Percentiles rank a stretch among this genome's conserved stretches.
Conservation (phyloP, 768 basidiomycete genomes). For the Daedalea quercina region DNA sequence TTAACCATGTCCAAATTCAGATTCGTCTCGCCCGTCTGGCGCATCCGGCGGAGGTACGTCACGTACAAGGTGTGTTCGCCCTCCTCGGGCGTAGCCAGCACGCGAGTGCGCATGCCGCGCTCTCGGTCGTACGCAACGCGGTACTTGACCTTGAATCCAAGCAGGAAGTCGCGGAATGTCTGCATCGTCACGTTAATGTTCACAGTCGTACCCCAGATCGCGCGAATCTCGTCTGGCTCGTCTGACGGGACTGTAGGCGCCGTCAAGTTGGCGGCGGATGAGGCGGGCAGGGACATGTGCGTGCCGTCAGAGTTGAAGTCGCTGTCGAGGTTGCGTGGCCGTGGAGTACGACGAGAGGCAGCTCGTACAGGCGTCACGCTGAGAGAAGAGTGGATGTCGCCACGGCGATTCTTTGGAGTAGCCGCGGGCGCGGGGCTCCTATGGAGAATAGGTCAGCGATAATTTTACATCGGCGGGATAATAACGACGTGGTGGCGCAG, state of each 20-base stretch:
- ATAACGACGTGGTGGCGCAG: not conserved
- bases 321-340: constrained; percentile 29
- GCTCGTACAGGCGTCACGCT: constrained; percentile 45
- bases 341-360: constrained; percentile 31
- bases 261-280: constrained; percentile 50
- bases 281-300: constrained; percentile 48
- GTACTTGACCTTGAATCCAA: constrained; percentile 91
- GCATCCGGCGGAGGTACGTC: constrained; percentile 74
- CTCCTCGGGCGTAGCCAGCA: constrained; percentile 53
- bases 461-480: not conserved
- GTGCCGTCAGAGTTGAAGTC: constrained; percentile 56
- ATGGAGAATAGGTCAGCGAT: not conserved
- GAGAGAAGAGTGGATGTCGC: constrained; percentile 86
- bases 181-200: constrained; percentile 89
- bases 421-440: constrained; percentile 47
- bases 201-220: constrained; percentile 98
- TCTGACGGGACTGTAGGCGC: constrained; percentile 57
- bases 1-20: constrained; percentile 89
- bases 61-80: constrained; percentile 73
- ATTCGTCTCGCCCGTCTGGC: constrained; percentile 87
- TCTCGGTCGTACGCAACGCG: constrained; percentile 66
- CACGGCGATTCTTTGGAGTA: constrained; percentile 71
- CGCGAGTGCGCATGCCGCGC: constrained; percentile 43
- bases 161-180: constrained; percentile 81
- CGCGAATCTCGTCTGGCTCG: constrained; percentile 77